phyloP scores from a whole-genome alignment of 352 stramenopile genomes.

The Aphanomyces astaci region DNA sequence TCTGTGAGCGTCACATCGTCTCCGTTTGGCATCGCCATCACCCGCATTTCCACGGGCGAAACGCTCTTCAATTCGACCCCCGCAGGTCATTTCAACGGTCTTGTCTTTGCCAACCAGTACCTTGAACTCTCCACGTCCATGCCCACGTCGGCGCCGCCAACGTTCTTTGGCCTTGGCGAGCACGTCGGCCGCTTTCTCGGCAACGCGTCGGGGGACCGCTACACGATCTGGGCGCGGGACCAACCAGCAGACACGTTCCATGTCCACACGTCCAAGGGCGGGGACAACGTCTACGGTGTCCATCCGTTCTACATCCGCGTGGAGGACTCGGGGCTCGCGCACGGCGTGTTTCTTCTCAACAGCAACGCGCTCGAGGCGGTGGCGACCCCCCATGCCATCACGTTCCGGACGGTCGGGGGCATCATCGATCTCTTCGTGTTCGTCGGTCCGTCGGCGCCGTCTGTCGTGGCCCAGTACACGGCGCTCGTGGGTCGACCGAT shows the following conservation, averaged over 20 bases:
- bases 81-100: conserved; percentile 22
- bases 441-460: conserved; percentile 38
- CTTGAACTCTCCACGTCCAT: conserved; percentile 80
- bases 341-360: conserved; percentile 73
- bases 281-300: conserved; percentile 71
- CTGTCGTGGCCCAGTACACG: conserved; percentile 73
- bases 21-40: conserved; percentile 73
- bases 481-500: conserved; percentile 56
- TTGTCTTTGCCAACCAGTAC: conserved; percentile 78
- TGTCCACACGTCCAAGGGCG: conserved; percentile 31
- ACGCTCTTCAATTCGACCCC: conserved; percentile 83
- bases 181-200: conserved; percentile 38
- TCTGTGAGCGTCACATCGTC: conserved; percentile 53
- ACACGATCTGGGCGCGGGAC: conserved; percentile 57
- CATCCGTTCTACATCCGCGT: conserved; percentile 75
- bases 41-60: conserved; percentile 42
- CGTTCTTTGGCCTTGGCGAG: conserved; percentile 71
- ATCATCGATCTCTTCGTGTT: conserved; percentile 81
- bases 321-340: conserved; percentile 28
- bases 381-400: conserved; percentile 49
- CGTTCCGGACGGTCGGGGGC: conserved; percentile 69
- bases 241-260: conserved; percentile 27
- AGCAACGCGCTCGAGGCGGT: conserved; percentile 84
- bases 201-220: conserved; percentile 48
- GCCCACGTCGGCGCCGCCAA: conserved; percentile 21